These are phyloP conservation scores for Lachancea sp. DNA, from an alignment of 805 yeast genomes.

Conservation along the genomic window DNA sequence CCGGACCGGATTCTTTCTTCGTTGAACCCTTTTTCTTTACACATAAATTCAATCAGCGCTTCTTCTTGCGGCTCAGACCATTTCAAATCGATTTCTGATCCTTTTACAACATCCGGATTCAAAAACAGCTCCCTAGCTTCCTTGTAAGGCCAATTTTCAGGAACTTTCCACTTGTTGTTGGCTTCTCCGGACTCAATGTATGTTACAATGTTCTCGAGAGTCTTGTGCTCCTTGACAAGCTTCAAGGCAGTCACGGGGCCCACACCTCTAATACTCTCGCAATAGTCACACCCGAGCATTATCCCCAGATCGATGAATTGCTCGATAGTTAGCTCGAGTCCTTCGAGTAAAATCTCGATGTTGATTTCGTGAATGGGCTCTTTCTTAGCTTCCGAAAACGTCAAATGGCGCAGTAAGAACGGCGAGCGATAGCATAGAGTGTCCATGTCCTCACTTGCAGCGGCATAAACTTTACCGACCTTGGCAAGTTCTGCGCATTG, in stretches of 20 bases:
- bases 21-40: slow-evolving; percentile 80
- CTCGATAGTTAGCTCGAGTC: slow-evolving; percentile 61
- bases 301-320: slow-evolving; percentile 90
- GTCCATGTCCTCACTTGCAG: slow-evolving; percentile 99
- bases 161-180: slow-evolving; percentile 69
- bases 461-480: slow-evolving; percentile 88
- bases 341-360: slow-evolving; percentile 61
- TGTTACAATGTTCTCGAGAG: slow-evolving; percentile 72
- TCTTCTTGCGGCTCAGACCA: slow-evolving; percentile 89
- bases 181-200: slow-evolving; percentile 42
- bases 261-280: slow-evolving; percentile 90
- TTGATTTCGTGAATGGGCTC: slow-evolving; percentile 84
- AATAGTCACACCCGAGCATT: slow-evolving; percentile 92
- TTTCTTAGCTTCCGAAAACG: slow-evolving; percentile 90
- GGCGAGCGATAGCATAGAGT: slow-evolving; percentile 90
- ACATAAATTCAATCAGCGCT: slow-evolving; percentile 76
- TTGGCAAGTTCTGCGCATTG: slow-evolving; percentile 93
- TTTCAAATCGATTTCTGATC: slow-evolving; percentile 59
- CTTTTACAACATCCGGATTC: slow-evolving; percentile 70
- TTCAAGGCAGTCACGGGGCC: slow-evolving; percentile 95
- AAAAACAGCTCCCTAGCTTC: slow-evolving; percentile 82
- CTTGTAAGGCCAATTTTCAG: slow-evolving; percentile 90
- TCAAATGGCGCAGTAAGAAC: slow-evolving; percentile 74
- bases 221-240: slow-evolving; percentile 76
- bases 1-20: slow-evolving; percentile 90